Evolutionary conservation across 139 green algal species (phyloP).

Genomic region (Chara braunii): DNA sequence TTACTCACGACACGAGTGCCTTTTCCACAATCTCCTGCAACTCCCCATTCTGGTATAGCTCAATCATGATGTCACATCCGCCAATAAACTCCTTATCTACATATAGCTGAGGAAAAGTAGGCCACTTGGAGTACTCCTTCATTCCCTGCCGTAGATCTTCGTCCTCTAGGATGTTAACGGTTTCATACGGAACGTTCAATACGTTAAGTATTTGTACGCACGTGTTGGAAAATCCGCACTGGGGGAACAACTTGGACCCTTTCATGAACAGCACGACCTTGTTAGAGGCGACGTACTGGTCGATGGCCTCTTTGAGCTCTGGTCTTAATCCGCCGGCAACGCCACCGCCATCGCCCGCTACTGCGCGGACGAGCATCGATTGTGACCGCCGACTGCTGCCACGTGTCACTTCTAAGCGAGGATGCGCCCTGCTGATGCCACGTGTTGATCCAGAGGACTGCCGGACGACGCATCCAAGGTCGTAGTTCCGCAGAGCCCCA

Average conservation of each 20-base stretch:
- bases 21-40: conserved; percentile 46
- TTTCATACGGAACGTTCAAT: conserved; percentile 61
- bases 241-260: conserved; percentile 74
- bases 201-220: conserved; percentile 82
- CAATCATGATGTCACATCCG: conserved; percentile 94
- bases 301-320: conserved; percentile 35
- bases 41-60: conserved; percentile 45
- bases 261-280: conserved; percentile 83
- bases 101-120: conserved; percentile 91
- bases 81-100: conserved; percentile 91
- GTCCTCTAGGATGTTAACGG: conserved; percentile 90
- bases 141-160: conserved; percentile 58
- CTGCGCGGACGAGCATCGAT: too few relatives aligned
- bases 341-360: too few relatives aligned
- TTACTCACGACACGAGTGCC: conserved; percentile 13
- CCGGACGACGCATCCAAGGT: too few relatives aligned
- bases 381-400: too few relatives aligned
- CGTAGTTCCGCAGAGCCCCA: too few relatives aligned
- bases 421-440: too few relatives aligned
- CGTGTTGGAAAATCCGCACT: conserved; percentile 94
- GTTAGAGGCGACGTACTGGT: conserved; percentile 24
- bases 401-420: too few relatives aligned
- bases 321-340: too few relatives aligned
- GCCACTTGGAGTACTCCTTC: conserved; percentile 64
- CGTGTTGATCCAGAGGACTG: too few relatives aligned